Conservation (phyloP, 2,329 filamentous ascomycete genomes). For the Knoxdaviesia capensis region DNA sequence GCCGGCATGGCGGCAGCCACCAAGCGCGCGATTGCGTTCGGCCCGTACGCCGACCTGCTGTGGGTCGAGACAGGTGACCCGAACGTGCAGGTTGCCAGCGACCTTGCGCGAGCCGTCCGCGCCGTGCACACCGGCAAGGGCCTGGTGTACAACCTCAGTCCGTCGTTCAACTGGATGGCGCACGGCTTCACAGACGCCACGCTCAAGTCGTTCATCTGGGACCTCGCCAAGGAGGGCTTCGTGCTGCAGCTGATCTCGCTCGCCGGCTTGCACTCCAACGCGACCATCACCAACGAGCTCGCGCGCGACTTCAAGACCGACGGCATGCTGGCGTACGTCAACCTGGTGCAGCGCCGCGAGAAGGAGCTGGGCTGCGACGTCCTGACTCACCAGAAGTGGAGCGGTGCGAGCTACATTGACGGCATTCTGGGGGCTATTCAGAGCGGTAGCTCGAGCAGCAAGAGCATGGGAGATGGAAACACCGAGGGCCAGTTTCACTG, state of each 20-base stretch:
- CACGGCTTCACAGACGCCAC: conserved; percentile 75
- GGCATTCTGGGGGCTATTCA: conserved; percentile 79
- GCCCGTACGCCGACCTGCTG: conserved; percentile 78
- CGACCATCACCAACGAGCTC: conserved; percentile 49
- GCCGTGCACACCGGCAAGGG: conserved; percentile 55
- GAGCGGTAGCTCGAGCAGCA: conserved; percentile 73
- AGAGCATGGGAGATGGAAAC: conserved; percentile 88
- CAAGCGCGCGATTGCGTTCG: conserved; percentile 82
- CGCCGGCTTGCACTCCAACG: conserved; percentile 45
- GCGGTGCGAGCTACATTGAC: conserved; percentile 52
- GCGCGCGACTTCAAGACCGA: conserved; percentile 68
- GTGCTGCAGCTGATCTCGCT: conserved; percentile 48
- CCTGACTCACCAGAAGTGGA: conserved; percentile 87
- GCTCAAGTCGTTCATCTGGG: conserved; percentile 87
- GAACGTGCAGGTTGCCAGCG: conserved; percentile 53
- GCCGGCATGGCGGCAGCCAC: conserved; percentile 72
- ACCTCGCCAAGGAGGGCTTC: conserved; percentile 75
- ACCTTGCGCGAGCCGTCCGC: conserved; percentile 61
- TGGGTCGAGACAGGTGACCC: conserved; percentile 96
- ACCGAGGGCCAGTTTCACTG: conserved; percentile 52
- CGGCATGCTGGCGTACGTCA: conserved; percentile 96
- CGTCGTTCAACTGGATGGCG: conserved; percentile 96
- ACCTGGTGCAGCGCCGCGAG: conserved; percentile 71
- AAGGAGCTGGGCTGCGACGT: conserved; percentile 84
- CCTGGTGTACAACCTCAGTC: conserved; percentile 88